These are phyloP conservation scores for Salix dunnii DNA, from an alignment of 345 rosid genomes.

Conservation along the genomic window DNA sequence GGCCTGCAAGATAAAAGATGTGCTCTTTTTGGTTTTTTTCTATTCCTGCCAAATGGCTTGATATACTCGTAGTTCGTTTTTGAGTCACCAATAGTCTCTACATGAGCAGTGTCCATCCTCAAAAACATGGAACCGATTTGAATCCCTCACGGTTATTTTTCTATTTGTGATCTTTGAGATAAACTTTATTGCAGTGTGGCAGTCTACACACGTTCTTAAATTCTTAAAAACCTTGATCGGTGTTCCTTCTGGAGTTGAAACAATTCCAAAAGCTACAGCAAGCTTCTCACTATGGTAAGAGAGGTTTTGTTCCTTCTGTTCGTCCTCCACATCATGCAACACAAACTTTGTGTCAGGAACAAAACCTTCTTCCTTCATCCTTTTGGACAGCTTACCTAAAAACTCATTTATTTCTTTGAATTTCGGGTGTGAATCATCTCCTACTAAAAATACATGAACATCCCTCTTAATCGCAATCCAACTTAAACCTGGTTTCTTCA, in stretches of 20 bases:
- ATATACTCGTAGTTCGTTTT: not conserved
- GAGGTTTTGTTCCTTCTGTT: conserved; percentile 82
- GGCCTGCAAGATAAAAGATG: not conserved
- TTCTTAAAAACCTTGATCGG: conserved; percentile 77
- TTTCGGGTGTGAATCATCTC: conserved; percentile 64
- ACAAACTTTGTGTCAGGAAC: conserved; percentile 70
- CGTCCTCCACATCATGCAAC: conserved; percentile 86
- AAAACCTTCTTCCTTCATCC: conserved; percentile 83
- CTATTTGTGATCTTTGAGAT: conserved; percentile 66
- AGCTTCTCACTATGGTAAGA: conserved; percentile 88
- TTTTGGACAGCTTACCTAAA: conserved; percentile 44
- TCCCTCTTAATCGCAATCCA: conserved; percentile 74
- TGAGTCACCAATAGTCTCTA: conserved; percentile 73
- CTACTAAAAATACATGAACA: conserved; percentile 63
- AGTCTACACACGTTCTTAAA: conserved; percentile 83
- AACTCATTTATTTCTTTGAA: conserved; percentile 56
- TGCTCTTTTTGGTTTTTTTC: not conserved
- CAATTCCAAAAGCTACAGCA: conserved; percentile 80
- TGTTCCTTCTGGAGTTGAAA: conserved; percentile 61
- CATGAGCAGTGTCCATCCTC: conserved; percentile 83
- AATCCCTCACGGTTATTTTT: conserved; percentile 73
- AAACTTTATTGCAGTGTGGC: conserved; percentile 83
- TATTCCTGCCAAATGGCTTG: not conserved
- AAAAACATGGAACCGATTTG: conserved; percentile 77
- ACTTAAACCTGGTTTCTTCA: conserved; percentile 75